Percentiles rank a stretch among this genome's conserved stretches.
Conservation (phyloP, 2,329 filamentous ascomycete species). For the Ophiocordyceps unilateralis region DNA sequence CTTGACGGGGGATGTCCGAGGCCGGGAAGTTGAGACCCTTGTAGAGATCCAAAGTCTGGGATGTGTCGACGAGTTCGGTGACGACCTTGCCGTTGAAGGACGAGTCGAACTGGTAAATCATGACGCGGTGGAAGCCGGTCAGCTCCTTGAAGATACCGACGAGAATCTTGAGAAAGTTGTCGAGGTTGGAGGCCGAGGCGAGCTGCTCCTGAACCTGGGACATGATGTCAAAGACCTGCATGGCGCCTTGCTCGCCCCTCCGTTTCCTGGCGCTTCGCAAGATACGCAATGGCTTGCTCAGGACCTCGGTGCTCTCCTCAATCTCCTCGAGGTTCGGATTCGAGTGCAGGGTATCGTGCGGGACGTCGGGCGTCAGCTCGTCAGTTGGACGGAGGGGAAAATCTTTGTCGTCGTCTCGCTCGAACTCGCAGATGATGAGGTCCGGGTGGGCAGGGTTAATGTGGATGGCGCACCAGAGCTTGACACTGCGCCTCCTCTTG, state of each 20-base stretch:
- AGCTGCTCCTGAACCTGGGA: constrained; percentile 83
- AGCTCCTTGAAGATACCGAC: constrained; percentile 79
- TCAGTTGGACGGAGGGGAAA: constrained; percentile 49
- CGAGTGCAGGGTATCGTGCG: constrained; percentile 57
- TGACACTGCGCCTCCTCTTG: constrained; percentile 33
- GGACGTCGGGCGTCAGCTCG: constrained; percentile 40
- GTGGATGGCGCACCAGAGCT: constrained; percentile 81
- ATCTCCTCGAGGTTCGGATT: constrained; percentile 60
- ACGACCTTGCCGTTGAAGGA: constrained; percentile 74
- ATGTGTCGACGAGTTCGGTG: constrained; percentile 69
- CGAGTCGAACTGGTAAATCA: constrained; percentile 83
- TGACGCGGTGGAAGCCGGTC: constrained; percentile 79
- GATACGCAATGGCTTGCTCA: constrained; percentile 62
- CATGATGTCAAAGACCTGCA: constrained; percentile 86
- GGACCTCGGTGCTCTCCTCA: constrained; percentile 55
- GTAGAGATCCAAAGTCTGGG: constrained; percentile 66
- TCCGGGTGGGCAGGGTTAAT: constrained; percentile 50
- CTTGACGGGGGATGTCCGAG: constrained; percentile 72
- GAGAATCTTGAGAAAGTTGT: constrained; percentile 61
- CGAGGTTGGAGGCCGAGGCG: constrained; percentile 50
- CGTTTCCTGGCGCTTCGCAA: constrained; percentile 58
- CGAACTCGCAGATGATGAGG: constrained; percentile 74
- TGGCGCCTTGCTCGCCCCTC: constrained; percentile 62
- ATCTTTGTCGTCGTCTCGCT: constrained; percentile 58
- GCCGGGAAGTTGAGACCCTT: constrained; percentile 81